A percentile compares a stretch with the other conserved stretches of the same genome.
Conservation (phyloP, 441 rosid genomes). For the Eruca vesicaria region DNA sequence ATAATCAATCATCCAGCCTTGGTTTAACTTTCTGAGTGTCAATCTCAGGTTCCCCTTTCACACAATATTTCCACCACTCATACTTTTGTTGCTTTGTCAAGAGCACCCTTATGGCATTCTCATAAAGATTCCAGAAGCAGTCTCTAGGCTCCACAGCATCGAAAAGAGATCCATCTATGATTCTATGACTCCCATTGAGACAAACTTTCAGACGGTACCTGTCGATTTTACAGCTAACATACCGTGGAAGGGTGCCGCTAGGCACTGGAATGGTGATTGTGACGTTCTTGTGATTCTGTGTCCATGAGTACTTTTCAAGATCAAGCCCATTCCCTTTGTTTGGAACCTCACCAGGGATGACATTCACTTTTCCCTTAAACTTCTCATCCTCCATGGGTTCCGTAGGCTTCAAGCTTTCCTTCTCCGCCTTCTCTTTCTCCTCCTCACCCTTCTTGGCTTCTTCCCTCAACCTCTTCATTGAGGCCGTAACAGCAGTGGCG, state of each 20-base stretch:
- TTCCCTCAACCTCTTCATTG: conserved; percentile 46
- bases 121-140: conserved; percentile 80
- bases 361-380: conserved; percentile 12
- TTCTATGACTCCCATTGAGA: conserved; percentile 71
- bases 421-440: neutral
- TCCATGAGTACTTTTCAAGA: conserved; percentile 79
- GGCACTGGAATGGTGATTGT: neutral
- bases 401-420: neutral
- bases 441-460: conserved; percentile 29
- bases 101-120: conserved; percentile 54
- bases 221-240: conserved; percentile 62
- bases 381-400: conserved; percentile 19
- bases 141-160: conserved; percentile 63
- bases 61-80: conserved; percentile 64
- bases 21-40: conserved; percentile 88
- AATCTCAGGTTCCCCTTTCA: conserved; percentile 78
- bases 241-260: neutral
- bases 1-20: conserved; percentile 51
- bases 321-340: conserved; percentile 71
- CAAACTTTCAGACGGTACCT: conserved; percentile 74
- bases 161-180: conserved; percentile 68
- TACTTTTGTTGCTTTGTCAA: conserved; percentile 79
- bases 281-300: conserved; percentile 71
- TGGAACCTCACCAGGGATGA: conserved; percentile 40
- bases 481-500: conserved; percentile 41